Base-by-base conservation (phyloP, 306 rosid genomes). In the Cucurbita maxima region DNA sequence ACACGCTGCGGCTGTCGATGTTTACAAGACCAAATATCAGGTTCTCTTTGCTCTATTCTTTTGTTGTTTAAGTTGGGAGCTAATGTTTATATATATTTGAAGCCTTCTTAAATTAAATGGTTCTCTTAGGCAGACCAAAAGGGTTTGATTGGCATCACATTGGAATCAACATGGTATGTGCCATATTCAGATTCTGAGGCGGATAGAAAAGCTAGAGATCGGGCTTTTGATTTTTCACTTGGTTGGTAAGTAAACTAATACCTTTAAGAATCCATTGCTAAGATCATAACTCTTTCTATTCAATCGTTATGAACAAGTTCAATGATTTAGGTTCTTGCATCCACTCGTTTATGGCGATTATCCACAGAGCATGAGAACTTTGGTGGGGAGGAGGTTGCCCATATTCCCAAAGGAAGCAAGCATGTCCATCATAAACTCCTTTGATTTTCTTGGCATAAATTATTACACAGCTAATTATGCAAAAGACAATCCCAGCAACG, bases 191-290 rank as follows among this genome's bases (percentile, higher is more conserved):
- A 81, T 14, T 34, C 77, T 18, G 77, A 16, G 57, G 30, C 20
- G 4, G 84, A 87, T 57, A 37, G 22, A 5, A 19, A 19, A 0
- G 88, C 96, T 0, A 77, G 84, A 6, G 4, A 5, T 25, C 74
- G 90, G 20, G 84, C 83, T 43, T 75, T 83, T 66, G 92, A 87
- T 75, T 89, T 87, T 75, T 71, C 62, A 74, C 53, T 85, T 61
- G 90, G 90, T 71, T 89, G 96, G 90, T 89, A 78, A 36, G 38
- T 51, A 13, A 5, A 13, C 0, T 14, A 30, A 30, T 30, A 30
- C 34, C 34, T 30, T 41, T 9, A 6, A 1, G 45, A 41, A 41
- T 41, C 2, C 45, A 41, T 41, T 30, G 2, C 34, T 30, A 30
- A 30, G 34, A 30, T 30, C 34, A 30, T 30, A 30, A 30, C 34